phyloP scores from a whole-genome alignment of 2,329 filamentous ascomycete genomes.

The Coniella vitis region DNA sequence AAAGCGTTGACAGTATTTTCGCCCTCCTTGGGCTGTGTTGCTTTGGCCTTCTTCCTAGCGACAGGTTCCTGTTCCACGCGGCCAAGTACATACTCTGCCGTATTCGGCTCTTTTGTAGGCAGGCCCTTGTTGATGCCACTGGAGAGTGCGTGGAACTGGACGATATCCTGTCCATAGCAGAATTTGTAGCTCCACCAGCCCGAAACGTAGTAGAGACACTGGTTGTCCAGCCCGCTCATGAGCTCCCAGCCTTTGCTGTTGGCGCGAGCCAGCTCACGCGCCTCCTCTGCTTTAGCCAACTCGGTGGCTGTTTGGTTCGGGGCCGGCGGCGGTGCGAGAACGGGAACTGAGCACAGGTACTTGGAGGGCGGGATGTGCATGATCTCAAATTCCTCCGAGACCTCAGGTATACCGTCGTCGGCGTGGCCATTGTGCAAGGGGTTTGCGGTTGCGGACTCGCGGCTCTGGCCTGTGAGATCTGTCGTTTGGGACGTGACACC shows the following conservation, averaged over 20 bases:
- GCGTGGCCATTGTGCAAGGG: slow-evolving; percentile 21
- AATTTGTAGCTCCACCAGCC: slow-evolving; percentile 98
- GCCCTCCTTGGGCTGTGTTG: slow-evolving; percentile 17
- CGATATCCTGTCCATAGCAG: slow-evolving; percentile 80
- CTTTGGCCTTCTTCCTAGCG: slow-evolving; percentile 23
- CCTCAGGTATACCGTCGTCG: slow-evolving; percentile 28
- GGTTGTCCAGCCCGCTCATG: slow-evolving; percentile 66
- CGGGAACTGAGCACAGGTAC: slow-evolving; percentile 81
- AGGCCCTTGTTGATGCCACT: slow-evolving; percentile 60
- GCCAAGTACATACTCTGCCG: slow-evolving; percentile 72
- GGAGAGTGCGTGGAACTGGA: slow-evolving; percentile 82
- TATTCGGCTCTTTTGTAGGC: slow-evolving; percentile 69
- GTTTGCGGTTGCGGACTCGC: slow-evolving; percentile 28
- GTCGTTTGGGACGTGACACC: slow-evolving; percentile 32
- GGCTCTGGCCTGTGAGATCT: slow-evolving; percentile 30
- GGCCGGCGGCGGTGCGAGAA: slow-evolving; percentile 49
- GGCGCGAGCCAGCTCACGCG: slow-evolving; percentile 71
- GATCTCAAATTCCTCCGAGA: slow-evolving; percentile 57
- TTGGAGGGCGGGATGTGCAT: slow-evolving; percentile 63
- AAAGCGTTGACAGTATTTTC: slow-evolving; percentile 15
- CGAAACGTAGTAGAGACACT: slow-evolving; percentile 73
- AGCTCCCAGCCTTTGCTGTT: slow-evolving; percentile 74
- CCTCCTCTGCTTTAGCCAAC: slow-evolving; percentile 65
- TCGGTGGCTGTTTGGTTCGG: slow-evolving; percentile 62
- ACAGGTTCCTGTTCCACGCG: slow-evolving; percentile 29